Evolutionary conservation across 257 asterid genomes (phyloP).

Genomic region (Petunia axillaris): DNA sequence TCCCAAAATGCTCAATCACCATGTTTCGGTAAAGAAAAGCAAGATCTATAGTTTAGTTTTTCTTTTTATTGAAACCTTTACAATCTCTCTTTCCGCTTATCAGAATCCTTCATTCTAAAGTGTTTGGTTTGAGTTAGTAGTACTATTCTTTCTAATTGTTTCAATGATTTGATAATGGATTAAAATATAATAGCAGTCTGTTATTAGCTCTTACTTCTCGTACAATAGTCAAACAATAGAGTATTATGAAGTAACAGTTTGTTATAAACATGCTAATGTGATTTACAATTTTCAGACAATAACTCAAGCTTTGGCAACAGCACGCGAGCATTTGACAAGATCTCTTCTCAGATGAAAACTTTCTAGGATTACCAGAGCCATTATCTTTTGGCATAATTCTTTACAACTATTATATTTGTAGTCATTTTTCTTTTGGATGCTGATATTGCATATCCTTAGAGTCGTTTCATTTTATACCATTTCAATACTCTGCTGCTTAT

Average conservation of each 20-base stretch:
- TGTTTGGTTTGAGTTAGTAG: no score
- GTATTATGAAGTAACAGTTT: no score
- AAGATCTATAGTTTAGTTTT: no score
- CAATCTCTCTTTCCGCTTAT: no score
- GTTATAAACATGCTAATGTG: background rate
- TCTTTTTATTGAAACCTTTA: no score
- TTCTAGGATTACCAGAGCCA: slow-evolving; percentile 17
- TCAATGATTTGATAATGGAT: no score
- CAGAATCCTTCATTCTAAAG: no score
- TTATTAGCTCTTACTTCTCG: no score
- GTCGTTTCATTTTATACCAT: slow-evolving; percentile 1
- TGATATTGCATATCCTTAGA: background rate
- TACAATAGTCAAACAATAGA: no score
- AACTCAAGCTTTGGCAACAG: slow-evolving; percentile 80
- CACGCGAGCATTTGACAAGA: slow-evolving; percentile 77
- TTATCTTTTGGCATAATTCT: slow-evolving; percentile 14
- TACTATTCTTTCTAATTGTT: no score
- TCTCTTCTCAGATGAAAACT: slow-evolving; percentile 60
- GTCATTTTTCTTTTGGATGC: slow-evolving; percentile 3
- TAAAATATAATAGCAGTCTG: no score
- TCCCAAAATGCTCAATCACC: background rate
- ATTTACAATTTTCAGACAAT: slow-evolving; percentile 53
- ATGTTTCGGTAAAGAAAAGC: background rate
- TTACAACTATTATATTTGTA: slow-evolving; percentile 8
- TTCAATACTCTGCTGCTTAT: background rate